phyloP scores from a whole-genome alignment of 306 rosid species.

The Vicia sativa region DNA sequence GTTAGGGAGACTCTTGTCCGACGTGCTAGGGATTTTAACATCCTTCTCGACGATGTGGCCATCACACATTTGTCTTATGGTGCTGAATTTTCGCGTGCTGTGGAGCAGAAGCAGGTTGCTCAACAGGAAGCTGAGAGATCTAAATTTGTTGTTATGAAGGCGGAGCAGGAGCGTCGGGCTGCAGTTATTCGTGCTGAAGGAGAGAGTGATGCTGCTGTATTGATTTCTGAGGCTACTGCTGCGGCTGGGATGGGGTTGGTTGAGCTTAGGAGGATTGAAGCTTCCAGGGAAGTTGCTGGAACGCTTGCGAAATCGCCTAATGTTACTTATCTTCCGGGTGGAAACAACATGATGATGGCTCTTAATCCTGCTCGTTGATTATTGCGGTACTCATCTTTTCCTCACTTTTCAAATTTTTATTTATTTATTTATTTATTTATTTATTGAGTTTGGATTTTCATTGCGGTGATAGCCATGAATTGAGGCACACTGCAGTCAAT shows the following conservation, averaged over 20 bases:
- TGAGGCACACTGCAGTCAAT: background rate
- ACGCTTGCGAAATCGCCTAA: slow-evolving; percentile 83
- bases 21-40: slow-evolving; percentile 85
- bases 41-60: slow-evolving; percentile 79
- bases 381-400: background rate
- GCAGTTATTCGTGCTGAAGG: slow-evolving; percentile 85
- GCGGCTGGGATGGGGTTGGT: slow-evolving; percentile 69
- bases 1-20: slow-evolving; percentile 78
- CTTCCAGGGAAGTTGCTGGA: slow-evolving; percentile 73
- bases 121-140: slow-evolving; percentile 98
- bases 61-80: slow-evolving; percentile 85
- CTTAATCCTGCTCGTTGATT: slow-evolving; percentile 66
- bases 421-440: no score
- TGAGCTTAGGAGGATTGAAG: slow-evolving; percentile 87
- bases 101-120: slow-evolving; percentile 94
- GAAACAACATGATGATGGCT: slow-evolving; percentile 63
- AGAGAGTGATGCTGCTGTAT: slow-evolving; percentile 86
- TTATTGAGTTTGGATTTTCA: background rate
- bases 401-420: no score
- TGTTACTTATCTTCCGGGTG: slow-evolving; percentile 71
- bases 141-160: slow-evolving; percentile 89
- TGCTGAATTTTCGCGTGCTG: slow-evolving; percentile 73
- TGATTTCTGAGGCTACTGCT: slow-evolving; percentile 79
- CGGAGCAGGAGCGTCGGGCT: slow-evolving; percentile 90
- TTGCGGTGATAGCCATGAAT: background rate